phyloP scores from a whole-genome alignment of 2,329 filamentous ascomycete genomes.

The Penicillium sp. region DNA sequence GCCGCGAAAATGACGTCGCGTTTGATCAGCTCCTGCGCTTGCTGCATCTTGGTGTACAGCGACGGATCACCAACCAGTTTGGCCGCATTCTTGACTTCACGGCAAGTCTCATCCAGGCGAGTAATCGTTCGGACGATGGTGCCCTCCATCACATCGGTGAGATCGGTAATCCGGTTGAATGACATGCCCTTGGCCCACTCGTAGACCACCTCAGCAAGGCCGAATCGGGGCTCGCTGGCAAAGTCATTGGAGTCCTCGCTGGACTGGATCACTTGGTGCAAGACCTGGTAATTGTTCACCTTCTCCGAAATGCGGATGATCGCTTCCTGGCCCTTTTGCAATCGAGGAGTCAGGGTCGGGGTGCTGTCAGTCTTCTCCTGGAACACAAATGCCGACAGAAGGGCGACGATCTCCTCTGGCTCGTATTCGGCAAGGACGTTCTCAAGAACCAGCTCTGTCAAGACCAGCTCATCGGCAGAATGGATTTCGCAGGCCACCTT shows the following conservation, averaged over 20 bases:
- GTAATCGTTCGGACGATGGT: slow-evolving; percentile 97
- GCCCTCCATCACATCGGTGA: slow-evolving; percentile 95
- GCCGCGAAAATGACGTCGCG: slow-evolving; percentile 90
- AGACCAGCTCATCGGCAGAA: slow-evolving; percentile 91
- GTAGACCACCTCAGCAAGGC: slow-evolving; percentile 95
- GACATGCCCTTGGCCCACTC: slow-evolving; percentile 98
- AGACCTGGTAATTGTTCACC: slow-evolving; percentile 84
- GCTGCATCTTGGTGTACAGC: slow-evolving; percentile 94
- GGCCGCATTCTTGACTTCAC: slow-evolving; percentile 96
- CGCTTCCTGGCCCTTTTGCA: slow-evolving; percentile 79
- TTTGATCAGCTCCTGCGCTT: slow-evolving; percentile 96
- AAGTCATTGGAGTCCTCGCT: slow-evolving; percentile 93
- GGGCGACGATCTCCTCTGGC: slow-evolving; percentile 91
- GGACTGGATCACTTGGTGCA: slow-evolving; percentile 88
- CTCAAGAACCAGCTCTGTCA: slow-evolving; percentile 94
- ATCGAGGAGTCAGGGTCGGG: slow-evolving; percentile 76
- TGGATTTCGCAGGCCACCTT: slow-evolving; percentile 99
- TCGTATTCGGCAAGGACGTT: slow-evolving; percentile 95
- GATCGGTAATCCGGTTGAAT: slow-evolving; percentile 94
- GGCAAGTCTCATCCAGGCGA: slow-evolving; percentile 89
- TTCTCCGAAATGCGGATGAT: slow-evolving; percentile 91
- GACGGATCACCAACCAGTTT: slow-evolving; percentile 92
- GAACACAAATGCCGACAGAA: slow-evolving; percentile 94
- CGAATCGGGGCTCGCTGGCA: slow-evolving; percentile 81
- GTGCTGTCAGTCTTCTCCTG: slow-evolving; percentile 89